Conservation (phyloP, 1,284 basidiomycete genomes). For the Cutaneotrichosporon daszewskae region DNA sequence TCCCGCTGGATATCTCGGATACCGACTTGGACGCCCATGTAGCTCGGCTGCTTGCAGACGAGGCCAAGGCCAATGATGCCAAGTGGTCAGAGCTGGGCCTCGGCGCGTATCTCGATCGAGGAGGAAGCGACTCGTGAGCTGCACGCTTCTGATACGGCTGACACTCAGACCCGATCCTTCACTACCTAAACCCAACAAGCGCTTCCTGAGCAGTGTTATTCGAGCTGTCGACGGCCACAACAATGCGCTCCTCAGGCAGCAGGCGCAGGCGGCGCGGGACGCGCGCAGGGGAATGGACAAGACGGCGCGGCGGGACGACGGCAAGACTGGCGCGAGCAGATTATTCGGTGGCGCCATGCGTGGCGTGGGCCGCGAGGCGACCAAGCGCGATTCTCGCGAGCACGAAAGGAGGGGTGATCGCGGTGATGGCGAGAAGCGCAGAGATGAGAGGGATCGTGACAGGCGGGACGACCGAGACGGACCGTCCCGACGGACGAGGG, state of each 20-base stretch:
- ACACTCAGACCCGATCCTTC: constrained; percentile 37
- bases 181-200: constrained; percentile 79
- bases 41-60: constrained; percentile 76
- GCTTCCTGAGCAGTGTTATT: constrained; percentile 81
- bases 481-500: not conserved
- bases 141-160: constrained; percentile 38
- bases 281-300: constrained; percentile 54
- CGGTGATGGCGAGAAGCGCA: not conserved
- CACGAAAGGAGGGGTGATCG: not conserved
- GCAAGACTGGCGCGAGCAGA: constrained; percentile 12
- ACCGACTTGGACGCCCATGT: constrained; percentile 82
- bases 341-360: constrained; percentile 40
- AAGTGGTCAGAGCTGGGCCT: constrained; percentile 45
- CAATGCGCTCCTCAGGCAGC: constrained; percentile 67
- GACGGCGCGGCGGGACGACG: constrained; percentile 1
- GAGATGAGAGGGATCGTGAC: not conserved
- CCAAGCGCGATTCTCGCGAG: not conserved
- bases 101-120: constrained; percentile 48
- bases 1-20: constrained; percentile 62
- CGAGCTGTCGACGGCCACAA: constrained; percentile 89
- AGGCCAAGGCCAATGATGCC: constrained; percentile 82
- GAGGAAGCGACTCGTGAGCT: constrained; percentile 56
- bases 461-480: not conserved
- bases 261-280: constrained; percentile 68
- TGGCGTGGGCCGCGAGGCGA: constrained; percentile 9